phyloP scores from a whole-genome alignment of 1,284 basidiomycete species.

The Moniliophthora roreri region DNA sequence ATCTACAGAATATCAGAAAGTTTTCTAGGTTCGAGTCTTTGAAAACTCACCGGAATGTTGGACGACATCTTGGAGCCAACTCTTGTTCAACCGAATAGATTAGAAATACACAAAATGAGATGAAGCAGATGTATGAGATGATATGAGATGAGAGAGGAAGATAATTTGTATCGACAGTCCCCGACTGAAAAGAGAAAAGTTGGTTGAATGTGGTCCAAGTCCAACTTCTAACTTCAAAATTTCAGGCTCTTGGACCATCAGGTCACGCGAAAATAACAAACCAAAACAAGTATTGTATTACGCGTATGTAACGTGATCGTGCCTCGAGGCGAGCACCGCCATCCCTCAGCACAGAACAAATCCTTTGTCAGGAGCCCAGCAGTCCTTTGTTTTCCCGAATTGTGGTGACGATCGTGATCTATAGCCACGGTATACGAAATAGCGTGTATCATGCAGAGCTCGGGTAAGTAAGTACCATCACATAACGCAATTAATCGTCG shows the following conservation, averaged over 20 bases:
- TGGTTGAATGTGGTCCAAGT: background rate
- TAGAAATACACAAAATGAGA: background rate
- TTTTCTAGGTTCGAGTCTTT: background rate
- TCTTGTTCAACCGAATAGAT: background rate
- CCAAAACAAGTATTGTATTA: background rate
- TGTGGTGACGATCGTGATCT: too few relatives aligned
- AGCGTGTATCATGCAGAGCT: too few relatives aligned
- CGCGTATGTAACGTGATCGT: background rate
- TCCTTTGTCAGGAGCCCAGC: too few relatives aligned
- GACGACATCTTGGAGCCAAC: constrained; percentile 4
- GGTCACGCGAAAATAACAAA: background rate
- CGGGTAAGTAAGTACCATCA: too few relatives aligned
- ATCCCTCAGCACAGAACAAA: too few relatives aligned
- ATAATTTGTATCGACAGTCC: background rate
- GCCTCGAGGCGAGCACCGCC: background rate
- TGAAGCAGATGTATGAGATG: background rate
- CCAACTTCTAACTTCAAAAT: constrained; percentile 2
- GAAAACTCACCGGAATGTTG: constrained; percentile 12
- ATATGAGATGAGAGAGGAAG: background rate
- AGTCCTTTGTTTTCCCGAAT: too few relatives aligned
- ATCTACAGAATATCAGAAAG: constrained; percentile 7
- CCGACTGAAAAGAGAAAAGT: background rate
- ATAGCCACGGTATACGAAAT: too few relatives aligned
- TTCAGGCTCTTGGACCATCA: background rate
- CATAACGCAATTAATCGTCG: constrained; percentile 16